Base-by-base conservation (phyloP, 176 grass and related monocot genomes). In the Avena sativa region DNA sequence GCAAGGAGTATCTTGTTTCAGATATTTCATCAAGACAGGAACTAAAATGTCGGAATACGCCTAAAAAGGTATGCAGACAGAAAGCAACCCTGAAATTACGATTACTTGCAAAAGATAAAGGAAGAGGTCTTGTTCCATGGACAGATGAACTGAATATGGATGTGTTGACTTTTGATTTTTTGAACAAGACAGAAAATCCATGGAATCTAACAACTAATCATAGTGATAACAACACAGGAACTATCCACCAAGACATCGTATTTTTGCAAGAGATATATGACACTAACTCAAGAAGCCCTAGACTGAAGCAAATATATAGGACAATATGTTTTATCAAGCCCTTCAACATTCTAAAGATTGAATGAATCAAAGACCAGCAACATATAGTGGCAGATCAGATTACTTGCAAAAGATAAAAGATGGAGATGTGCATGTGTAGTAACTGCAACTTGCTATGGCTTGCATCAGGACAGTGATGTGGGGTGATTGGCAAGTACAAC, bases 381-480 rank as follows among this genome's bases (percentile, higher is more conserved):
- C 25, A 25, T 25, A 25, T 25, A 25, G 25, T 25, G 25, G 25
- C 25, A 25, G 25, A 25, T 25, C 25, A 25, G 38, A 40, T 40
- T 40, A 40, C 38, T 40, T 40, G 38, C 38, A 40, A 40, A 40
- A 40, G 5, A 43, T 40, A 5, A 25, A 25, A 25, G 25, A 25
- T 40, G 38, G 38, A 40, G 38, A 6, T 6, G 6, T 6, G 0
- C 38, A 40, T 43, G 40, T 43, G 40, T 5, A 43, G 40, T 6
- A 7, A 6, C 40, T 43, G 40, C 40, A 34, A n/a, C 44, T 83
- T 72, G 86, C 10, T 63, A 26, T 25, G 6, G 69, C 76, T 76
- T 67, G 57, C 71, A 86, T 30, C 61, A 82, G 71, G 61, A 65
- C 16, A 46, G 28, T 83, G 84, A 90, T 86, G 40, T 71, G n/a